Conservation (phyloP, 257 asterid species). For the Lithospermum erythrorhizon region DNA sequence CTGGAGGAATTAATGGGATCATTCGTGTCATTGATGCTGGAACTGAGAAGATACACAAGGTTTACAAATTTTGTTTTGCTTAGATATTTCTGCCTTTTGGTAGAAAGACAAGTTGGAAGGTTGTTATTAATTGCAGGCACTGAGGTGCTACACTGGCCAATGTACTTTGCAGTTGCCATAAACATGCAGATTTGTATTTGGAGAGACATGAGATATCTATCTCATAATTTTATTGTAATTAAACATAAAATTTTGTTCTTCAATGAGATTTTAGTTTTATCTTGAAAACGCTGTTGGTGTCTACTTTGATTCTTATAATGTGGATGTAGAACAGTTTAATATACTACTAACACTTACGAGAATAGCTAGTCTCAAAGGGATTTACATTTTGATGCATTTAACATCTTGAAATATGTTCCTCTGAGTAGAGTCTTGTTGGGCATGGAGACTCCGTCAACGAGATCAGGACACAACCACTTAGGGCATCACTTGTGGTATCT, state of each 20-base stretch:
- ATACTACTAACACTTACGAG: not conserved
- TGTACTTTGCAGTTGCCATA: not conserved
- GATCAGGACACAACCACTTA: conserved; percentile 79
- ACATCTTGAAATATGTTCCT: conserved; percentile 1
- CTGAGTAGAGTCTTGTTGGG: conserved; percentile 80
- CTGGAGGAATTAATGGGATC: conserved; percentile 85
- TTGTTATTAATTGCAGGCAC: not conserved
- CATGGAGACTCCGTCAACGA: conserved; percentile 96
- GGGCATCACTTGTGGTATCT: conserved; percentile 84
- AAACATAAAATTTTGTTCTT: too few species aligned
- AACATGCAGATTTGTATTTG: not conserved
- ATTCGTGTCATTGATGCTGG: conserved; percentile 89
- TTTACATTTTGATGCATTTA: not conserved
- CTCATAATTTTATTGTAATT: not conserved
- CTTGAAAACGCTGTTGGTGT: too few species aligned
- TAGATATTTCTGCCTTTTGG: not conserved
- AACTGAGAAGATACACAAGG: conserved; percentile 82
- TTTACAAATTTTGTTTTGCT: conserved; percentile 10
- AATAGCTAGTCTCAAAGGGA: not conserved
- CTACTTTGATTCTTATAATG: too few species aligned
- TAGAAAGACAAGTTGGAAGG: not conserved
- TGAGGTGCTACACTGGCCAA: not conserved
- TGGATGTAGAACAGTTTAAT: too few species aligned
- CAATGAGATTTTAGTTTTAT: too few species aligned
- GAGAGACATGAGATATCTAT: not conserved